Evolutionary conservation across 371 early-diverging fungal species (phyloP), one percentile per base, ranked within the genome.

Genomic region (Vairimorpha ceranae): DNA sequence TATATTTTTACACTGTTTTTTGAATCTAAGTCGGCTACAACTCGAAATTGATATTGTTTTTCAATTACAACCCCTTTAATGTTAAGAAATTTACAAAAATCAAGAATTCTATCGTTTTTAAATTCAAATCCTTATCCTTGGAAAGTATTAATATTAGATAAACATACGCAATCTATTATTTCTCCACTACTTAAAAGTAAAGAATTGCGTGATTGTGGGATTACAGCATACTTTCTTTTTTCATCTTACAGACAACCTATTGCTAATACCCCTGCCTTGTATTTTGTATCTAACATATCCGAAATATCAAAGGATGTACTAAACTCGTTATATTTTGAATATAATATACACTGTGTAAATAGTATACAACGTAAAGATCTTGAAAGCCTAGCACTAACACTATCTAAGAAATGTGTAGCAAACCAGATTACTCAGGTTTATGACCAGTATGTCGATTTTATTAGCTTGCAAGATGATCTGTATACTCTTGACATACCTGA

Each of bases 131-230:
- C 46, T 21, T 60, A 56, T 52, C 79, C 80, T 2, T 99, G 98
- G 97, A 97, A 95, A 78, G 92, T 95, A 1, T 83, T 99, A 30
- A 87, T 99, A 36, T 90, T 96, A 83, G 98, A 97, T 83, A 84
- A 87, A 73, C 87, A 89, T 72, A 91, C 94, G 2, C 92, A 92
- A 74, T 91, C 93, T 77, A 87, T 96, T 67, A 90, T 99, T 60
- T 91, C 94, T 8, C 93, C 95, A n/a, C 87, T 96, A 29, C 87
- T 97, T 69, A 90, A 90, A 69, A 91, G 96, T 19, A 92, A 90
- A 79, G 95, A 97, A 79, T 88, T 99, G 69, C 89, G 97, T 68
- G 94, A 95, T 70, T 87, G 89, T 77, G 96, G 96, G n/a, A 88
- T 99, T 32, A 97, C 97, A 0, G 91, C 94, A 32, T 94, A 96